Evolutionary conservation across 495 filamentous ascomycete species (phyloP).

Genomic region (Schizothecium vesticola): DNA sequence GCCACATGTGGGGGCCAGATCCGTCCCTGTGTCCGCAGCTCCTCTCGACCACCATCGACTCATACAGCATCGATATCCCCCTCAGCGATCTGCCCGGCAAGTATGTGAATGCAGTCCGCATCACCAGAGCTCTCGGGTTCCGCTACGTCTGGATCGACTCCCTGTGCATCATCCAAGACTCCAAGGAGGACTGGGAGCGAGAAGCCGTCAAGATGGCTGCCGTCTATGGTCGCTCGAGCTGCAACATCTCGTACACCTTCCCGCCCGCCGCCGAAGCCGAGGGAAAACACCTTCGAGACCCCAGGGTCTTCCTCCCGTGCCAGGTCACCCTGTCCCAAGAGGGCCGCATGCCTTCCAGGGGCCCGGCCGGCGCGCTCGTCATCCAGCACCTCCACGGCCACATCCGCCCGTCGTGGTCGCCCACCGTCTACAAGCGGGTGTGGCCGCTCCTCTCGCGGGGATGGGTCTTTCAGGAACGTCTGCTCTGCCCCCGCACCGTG

Average conservation of each 20-base stretch:
- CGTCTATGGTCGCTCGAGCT: conserved; percentile 1
- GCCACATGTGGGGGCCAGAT: conserved; percentile 8
- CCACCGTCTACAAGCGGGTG: conserved; percentile 1
- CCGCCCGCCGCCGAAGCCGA: not conserved
- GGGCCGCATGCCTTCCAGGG: not conserved
- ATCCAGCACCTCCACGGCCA: conserved; percentile 2
- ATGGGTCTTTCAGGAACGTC: conserved; percentile 16
- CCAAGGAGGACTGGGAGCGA: conserved; percentile 3
- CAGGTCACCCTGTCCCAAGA: not conserved
- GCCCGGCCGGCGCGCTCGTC: not conserved
- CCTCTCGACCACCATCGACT: not conserved
- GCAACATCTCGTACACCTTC: conserved; percentile 10
- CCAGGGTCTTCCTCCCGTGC: conserved; percentile 5
- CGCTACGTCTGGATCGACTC: conserved; percentile 11
- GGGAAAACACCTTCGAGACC: conserved; percentile 2
- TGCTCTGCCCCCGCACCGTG: conserved; percentile 8
- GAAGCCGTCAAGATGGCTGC: conserved; percentile 11
- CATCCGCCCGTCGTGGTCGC: not conserved
- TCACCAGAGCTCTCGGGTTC: conserved; percentile 9
- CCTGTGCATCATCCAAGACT: conserved; percentile 11
- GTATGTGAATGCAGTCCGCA: conserved; percentile 7
- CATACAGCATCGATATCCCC: not conserved
- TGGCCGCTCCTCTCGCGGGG: conserved; percentile 13
- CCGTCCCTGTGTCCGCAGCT: not conserved
- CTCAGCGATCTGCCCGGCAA: not conserved